These are phyloP conservation scores for Solioccasus polychromus DNA, from an alignment of 768 basidiomycete genomes.

Conservation along the genomic window DNA sequence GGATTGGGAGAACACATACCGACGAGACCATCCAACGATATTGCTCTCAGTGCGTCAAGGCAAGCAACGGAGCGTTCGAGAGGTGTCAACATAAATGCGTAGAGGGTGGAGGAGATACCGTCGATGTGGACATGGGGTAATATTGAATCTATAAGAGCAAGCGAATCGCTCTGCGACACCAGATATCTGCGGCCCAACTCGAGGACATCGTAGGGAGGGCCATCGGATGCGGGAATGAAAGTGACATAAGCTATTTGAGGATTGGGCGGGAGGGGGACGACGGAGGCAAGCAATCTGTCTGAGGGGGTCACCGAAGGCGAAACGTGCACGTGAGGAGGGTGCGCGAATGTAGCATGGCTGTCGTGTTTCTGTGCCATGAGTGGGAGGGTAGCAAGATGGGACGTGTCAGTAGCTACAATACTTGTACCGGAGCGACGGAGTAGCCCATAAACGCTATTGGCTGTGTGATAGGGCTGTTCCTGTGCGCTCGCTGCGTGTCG, in stretches of 20 bases:
- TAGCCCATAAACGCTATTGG: neutral
- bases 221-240: constrained; percentile 35
- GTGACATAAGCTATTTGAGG: constrained; percentile 45
- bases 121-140: constrained; percentile 50
- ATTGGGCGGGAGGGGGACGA: constrained; percentile 43
- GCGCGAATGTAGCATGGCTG: constrained; percentile 8
- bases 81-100: constrained; percentile 55
- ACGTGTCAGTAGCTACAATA: neutral
- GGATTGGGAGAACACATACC: constrained; percentile 39
- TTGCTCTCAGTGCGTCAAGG: constrained; percentile 31
- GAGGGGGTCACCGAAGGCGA: constrained; percentile 34
- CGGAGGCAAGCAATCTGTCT: constrained; percentile 45
- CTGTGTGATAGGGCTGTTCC: constrained; percentile 2
- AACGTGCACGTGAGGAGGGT: constrained; percentile 9
- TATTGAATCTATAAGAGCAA: constrained; percentile 46
- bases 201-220: constrained; percentile 38
- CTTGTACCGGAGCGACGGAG: neutral
- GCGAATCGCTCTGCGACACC: constrained; percentile 36
- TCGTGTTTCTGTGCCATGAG: constrained; percentile 31
- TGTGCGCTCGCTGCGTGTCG: constrained; percentile 13
- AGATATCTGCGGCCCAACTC: constrained; percentile 56
- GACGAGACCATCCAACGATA: constrained; percentile 49
- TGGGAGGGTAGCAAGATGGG: constrained; percentile 1
- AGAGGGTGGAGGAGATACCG: constrained; percentile 43
- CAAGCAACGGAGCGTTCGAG: constrained; percentile 29